Conservation (phyloP, 305 asterid species). For the Solanum hybrid region DNA sequence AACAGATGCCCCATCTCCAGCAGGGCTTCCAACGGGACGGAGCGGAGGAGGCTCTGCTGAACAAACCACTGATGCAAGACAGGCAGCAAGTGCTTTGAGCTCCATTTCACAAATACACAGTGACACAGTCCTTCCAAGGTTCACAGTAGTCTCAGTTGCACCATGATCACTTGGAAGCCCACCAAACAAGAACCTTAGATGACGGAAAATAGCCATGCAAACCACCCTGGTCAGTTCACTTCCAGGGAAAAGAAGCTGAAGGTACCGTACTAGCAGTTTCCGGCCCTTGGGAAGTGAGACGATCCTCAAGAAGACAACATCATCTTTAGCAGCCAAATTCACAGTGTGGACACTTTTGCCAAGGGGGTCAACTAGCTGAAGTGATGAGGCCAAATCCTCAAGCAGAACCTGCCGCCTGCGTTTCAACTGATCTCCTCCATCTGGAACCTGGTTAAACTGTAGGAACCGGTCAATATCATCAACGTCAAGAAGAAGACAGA, state of each 20-base stretch:
- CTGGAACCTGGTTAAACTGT: constrained; percentile 46
- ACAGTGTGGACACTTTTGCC: constrained; percentile 43
- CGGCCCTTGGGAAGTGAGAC: constrained; percentile 67
- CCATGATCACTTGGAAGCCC: constrained; percentile 31
- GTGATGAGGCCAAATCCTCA: constrained; percentile 61
- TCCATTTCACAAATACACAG: constrained; percentile 41
- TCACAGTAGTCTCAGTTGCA: constrained; percentile 24
- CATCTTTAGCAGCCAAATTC: constrained; percentile 45
- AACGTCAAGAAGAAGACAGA: constrained; percentile 69
- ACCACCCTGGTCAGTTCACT: constrained; percentile 49
- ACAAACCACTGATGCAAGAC: constrained; percentile 77
- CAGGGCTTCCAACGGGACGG: constrained; percentile 53
- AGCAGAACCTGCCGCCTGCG: constrained; percentile 51
- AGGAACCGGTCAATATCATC: constrained; percentile 82
- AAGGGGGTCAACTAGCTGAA: constrained; percentile 63
- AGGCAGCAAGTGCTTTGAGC: constrained; percentile 55
- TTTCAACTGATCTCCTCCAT: constrained; percentile 55
- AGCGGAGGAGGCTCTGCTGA: constrained; percentile 63
- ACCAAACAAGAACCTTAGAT: constrained; percentile 64
- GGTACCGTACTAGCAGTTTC: constrained; percentile 49
- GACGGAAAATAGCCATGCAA: constrained; percentile 69
- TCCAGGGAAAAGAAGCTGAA: constrained; percentile 46
- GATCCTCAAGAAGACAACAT: constrained; percentile 45
- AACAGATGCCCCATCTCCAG: constrained; percentile 68
- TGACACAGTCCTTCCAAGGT: constrained; percentile 40